Percentiles rank a stretch among this genome's conserved stretches.
Evolutionary conservation across 345 rosid genomes (phyloP).

Genomic region (Eucalyptus regnans): DNA sequence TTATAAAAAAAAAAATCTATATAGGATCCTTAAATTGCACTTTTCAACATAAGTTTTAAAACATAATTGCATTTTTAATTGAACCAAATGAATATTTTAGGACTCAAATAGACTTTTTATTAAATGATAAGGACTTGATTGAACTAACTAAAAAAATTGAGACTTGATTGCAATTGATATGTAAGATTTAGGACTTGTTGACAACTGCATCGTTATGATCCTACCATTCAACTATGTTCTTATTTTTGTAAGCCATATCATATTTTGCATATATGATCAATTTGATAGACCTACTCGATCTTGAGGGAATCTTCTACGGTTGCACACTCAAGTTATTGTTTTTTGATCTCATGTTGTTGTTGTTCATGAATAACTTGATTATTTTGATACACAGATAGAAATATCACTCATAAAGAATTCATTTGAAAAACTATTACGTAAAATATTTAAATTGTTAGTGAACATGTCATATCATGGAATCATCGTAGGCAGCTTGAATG

Average conservation of each 20-base stretch:
- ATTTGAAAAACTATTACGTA: background rate
- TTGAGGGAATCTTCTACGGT: background rate
- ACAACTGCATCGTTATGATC: accelerated
- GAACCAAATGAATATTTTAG: background rate
- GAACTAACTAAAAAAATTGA: background rate
- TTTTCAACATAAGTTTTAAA: too few species aligned
- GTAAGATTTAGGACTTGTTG: background rate
- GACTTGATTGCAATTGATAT: background rate
- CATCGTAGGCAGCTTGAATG: background rate
- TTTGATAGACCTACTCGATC: background rate
- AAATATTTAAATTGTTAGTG: background rate
- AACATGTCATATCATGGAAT: background rate
- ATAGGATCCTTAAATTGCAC: too few species aligned
- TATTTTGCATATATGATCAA: background rate
- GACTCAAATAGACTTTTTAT: background rate
- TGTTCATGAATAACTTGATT: background rate
- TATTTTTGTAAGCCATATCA: background rate
- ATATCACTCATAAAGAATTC: background rate
- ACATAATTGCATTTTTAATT: too few species aligned
- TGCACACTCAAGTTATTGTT: background rate
- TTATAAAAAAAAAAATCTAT: accelerated
- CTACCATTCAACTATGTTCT: background rate
- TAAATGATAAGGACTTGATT: too few species aligned
- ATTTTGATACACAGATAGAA: background rate
- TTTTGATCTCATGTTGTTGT: background rate